Percentiles rank a stretch among this genome's conserved stretches.
Evolutionary conservation across 2,329 filamentous ascomycete genomes (phyloP).

Genomic region (Sclerotinia sclerotiorum): DNA sequence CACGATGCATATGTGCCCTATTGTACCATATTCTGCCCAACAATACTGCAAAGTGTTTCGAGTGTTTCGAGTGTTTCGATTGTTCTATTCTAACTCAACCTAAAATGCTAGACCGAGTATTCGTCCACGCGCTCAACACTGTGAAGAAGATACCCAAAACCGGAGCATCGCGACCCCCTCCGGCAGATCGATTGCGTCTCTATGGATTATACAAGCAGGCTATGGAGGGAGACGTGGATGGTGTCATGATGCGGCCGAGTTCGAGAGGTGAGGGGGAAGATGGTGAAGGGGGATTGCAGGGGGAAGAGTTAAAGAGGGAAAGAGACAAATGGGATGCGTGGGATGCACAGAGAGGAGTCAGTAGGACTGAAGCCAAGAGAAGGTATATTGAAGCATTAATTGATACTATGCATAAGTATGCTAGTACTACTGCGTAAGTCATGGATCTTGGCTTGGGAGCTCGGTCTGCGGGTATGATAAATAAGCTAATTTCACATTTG

Average conservation of each 20-base stretch:
- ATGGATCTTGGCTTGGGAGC: neutral
- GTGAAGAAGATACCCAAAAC: conserved; percentile 97
- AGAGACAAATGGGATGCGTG: conserved; percentile 87
- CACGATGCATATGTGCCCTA: conserved; percentile 12
- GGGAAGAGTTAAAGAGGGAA: conserved; percentile 51
- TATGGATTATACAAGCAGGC: conserved; percentile 99
- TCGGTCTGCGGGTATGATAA: neutral
- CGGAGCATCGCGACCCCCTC: conserved; percentile 83
- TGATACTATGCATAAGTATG: conserved; percentile 95
- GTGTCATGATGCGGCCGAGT: conserved; percentile 82
- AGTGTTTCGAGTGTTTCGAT: neutral
- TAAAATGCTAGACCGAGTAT: conserved; percentile 75
- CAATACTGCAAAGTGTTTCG: neutral
- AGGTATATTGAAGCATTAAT: conserved; percentile 92
- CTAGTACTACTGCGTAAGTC: conserved; percentile 72
- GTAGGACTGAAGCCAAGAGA: conserved; percentile 88
- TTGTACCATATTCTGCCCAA: conserved; percentile 14
- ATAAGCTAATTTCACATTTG: conserved; percentile 25
- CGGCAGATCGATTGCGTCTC: conserved; percentile 79
- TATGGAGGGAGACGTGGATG: conserved; percentile 96
- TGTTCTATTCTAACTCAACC: conserved; percentile 1
- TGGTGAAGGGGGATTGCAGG: conserved; percentile 42
- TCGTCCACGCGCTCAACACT: conserved; percentile 97
- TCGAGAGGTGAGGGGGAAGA: conserved; percentile 57
- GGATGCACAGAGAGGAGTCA: conserved; percentile 81